A percentile compares a stretch with the other conserved stretches of the same genome.
These are phyloP conservation scores for Colletotrichum australisinense DNA, from an alignment of 2,329 filamentous ascomycete species.

Conservation along the genomic window DNA sequence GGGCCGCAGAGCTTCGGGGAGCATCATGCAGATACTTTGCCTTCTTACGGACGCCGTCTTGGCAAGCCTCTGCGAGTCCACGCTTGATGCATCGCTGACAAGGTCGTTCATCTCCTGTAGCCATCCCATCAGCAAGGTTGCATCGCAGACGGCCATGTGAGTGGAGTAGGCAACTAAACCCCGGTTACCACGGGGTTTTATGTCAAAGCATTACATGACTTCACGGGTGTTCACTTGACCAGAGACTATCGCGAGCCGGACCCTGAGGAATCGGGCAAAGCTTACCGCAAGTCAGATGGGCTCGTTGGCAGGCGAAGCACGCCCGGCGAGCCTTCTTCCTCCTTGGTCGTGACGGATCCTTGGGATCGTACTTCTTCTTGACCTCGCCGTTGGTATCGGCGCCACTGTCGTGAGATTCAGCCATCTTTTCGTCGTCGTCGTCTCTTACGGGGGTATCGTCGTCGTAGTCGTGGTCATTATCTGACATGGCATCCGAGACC, in stretches of 20 bases:
- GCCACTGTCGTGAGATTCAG: constrained; percentile 50
- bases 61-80: constrained; percentile 88
- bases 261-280: constrained; percentile 42
- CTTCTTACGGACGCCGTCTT: constrained; percentile 98
- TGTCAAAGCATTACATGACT: constrained; percentile 28
- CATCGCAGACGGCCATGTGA: neutral
- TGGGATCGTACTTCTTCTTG: constrained; percentile 81
- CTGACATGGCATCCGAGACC: constrained; percentile 69
- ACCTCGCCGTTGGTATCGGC: constrained; percentile 60
- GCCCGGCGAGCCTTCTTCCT: constrained; percentile 96
- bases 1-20: constrained; percentile 87
- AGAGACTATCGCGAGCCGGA: constrained; percentile 19
- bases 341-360: constrained; percentile 89
- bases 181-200: constrained; percentile 12
- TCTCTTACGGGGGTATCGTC: constrained; percentile 58
- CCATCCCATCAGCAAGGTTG: constrained; percentile 31
- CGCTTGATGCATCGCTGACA: constrained; percentile 96
- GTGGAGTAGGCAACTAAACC: constrained; percentile 9
- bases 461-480: constrained; percentile 68
- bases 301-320: constrained; percentile 96
- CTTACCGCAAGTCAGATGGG: constrained; percentile 98
- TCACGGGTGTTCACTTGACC: constrained; percentile 27
- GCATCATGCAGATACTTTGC: constrained; percentile 99
- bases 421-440: constrained; percentile 63
- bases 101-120: constrained; percentile 89